Base-by-base conservation (phyloP, 805 yeast genomes). In the Wickerhamiella allomyrinae region DNA sequence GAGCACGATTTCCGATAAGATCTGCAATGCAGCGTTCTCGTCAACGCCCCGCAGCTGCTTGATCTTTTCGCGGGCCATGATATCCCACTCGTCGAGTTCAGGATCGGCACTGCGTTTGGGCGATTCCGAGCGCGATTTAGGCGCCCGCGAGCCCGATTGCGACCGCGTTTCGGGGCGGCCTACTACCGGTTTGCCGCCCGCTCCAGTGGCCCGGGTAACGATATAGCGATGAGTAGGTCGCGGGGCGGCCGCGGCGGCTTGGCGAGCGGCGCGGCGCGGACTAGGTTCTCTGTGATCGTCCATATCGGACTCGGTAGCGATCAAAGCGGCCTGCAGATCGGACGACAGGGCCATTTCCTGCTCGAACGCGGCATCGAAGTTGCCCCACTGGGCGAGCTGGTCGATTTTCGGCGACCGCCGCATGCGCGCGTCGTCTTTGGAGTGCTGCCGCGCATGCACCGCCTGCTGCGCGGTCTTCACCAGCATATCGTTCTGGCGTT, bases 1-100 rank as follows among this genome's bases (percentile, higher is more conserved):
- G 5, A 86, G 80, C 20, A 89, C 80, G 45, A 89, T 84, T 55
- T 89, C 95, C 48, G 80, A 81, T 43, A 89, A 63, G 40, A 89
- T 87, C 57, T 84, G 95, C 48, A 73, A 73, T 9, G 93, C 94
- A 0, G 94, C 79, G 3, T 54, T 53, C 42, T 73, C 76, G 59
- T 89, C 97, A 9, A 89, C 81, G 2, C 95, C 95, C 3, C 57
- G 53, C 25, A 65, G 52, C 14, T 52, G 53, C 51, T 60, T 56
- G 50, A 65, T 44, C 34, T 60, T 61, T 24, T 54, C 52, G 14
- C 48, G 54, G 3, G 53, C 57, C 50, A 49, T 50, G 29, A 46
- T 46, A 39, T 61, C 63, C 61, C 62, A 60, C 15, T 58, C 63
- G 21, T 49, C 49, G 29, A 49, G 41, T 7, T 45, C 47, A 14